These are phyloP conservation scores for Leccinum variicolor DNA, from an alignment of 768 basidiomycete genomes.

Conservation along the genomic window DNA sequence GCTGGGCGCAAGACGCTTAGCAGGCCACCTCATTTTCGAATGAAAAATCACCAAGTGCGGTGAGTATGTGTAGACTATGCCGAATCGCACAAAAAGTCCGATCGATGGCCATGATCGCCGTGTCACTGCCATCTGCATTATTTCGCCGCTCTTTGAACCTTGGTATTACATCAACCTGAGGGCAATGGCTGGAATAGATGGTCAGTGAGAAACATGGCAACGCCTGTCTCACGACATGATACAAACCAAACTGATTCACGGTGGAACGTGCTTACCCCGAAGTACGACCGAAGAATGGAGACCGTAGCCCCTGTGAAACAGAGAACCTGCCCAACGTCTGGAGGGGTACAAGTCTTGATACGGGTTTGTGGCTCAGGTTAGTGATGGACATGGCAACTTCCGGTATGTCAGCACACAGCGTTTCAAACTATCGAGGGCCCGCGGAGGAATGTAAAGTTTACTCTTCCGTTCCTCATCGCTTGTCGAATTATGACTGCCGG, in stretches of 20 bases:
- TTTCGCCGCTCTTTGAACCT: slow-evolving; percentile 11
- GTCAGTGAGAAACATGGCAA: neutral
- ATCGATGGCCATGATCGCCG: slow-evolving; percentile 26
- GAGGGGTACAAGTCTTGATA: neutral
- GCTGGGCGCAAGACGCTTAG: neutral
- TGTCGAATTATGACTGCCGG: slow-evolving; percentile 2
- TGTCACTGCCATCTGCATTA: slow-evolving; percentile 8
- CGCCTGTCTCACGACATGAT: neutral
- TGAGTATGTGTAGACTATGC: slow-evolving; percentile 5
- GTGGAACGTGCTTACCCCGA: neutral
- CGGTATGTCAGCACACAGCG: slow-evolving; percentile 10
- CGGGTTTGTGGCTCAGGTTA: neutral
- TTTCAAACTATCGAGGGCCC: slow-evolving; percentile 23
- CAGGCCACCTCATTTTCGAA: slow-evolving; percentile 17
- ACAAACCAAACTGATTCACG: neutral
- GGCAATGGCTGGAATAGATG: neutral
- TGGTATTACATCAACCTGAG: slow-evolving; percentile 12
- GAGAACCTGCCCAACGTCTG: neutral
- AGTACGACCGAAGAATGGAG: slow-evolving; percentile 4
- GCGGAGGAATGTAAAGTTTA: slow-evolving; percentile 21
- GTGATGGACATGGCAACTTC: slow-evolving; percentile 7
- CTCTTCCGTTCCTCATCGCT: slow-evolving; percentile 3
- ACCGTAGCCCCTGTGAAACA: neutral
- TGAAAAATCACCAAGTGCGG: slow-evolving; percentile 25
- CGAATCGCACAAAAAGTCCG: slow-evolving; percentile 15